Base-by-base conservation (phyloP, 2,329 filamentous ascomycete species). In the Podosphaera leucotricha region DNA sequence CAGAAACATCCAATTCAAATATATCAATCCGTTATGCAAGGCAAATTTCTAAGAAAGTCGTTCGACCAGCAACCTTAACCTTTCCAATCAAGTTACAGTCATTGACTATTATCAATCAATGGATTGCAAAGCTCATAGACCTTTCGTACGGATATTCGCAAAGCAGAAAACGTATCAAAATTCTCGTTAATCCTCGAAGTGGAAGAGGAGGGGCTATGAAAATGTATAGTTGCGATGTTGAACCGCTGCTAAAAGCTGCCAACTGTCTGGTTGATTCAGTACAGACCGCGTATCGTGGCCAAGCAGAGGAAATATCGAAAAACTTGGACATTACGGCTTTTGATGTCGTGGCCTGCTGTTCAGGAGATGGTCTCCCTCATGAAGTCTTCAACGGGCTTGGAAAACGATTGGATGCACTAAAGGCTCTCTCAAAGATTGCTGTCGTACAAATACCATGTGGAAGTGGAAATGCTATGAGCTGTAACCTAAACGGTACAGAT, bases 341-440 rank as follows among this genome's bases (percentile, higher is more conserved):
- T 60, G 90, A 98, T 62, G 78, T 85, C 7, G 71, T 95, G 13
- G 75, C 87, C 21, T 82, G 83, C 49, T 90, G 84, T 57, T 94
- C 87, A 0, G 90, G 90, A 3, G 90, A 98, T 54, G 90, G 90
- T 8, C 67, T 93, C 35, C 79, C 84, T 0, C 80, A 93, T 58
- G 90, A 98, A 61, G 80, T 93, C 7, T 93, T 94, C 65, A 95
- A 98, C 57, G 90, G 90, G 0, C 64, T 98, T 26, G 85, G 73
- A 13, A 78, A 75, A 60, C 76, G 84, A 35, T 57, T 68, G 3
- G 81, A 94, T 60, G 85, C 85, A 18, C 66, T 68, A 26, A 70
- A 70, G 45, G 90, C 87, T 0, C 63, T 98, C 47, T 64, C 67
- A 19, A 80, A 77, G 54, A 63, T 95, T 13, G 82, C 90, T 0